Evolutionary conservation across 1,284 basidiomycete species (phyloP).

Genomic region (Peniophora sp.): DNA sequence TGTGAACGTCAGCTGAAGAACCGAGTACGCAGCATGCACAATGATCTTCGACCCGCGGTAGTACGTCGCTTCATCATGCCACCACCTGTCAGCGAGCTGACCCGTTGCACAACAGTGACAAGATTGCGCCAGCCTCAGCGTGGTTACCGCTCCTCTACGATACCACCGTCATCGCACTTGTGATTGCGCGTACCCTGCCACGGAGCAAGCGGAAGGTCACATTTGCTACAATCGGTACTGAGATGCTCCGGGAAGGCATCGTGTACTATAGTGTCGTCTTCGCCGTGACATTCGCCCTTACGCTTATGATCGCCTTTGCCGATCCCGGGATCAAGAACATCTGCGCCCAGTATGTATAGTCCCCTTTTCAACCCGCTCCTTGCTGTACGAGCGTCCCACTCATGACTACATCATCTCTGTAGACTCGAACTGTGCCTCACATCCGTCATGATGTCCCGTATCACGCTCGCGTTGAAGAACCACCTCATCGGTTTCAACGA

Average conservation of each 20-base stretch:
- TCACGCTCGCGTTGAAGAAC: slow-evolving; percentile 41
- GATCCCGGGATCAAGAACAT: slow-evolving; percentile 39
- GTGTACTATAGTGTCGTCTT: slow-evolving; percentile 53
- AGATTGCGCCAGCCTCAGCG: slow-evolving; percentile 37
- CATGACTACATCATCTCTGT: too few relatives aligned
- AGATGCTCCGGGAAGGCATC: slow-evolving; percentile 47
- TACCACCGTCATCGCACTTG: slow-evolving; percentile 39
- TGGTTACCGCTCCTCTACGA: slow-evolving; percentile 52
- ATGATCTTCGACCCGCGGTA: slow-evolving; percentile 33
- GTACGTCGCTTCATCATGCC: background rate
- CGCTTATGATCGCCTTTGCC: slow-evolving; percentile 41
- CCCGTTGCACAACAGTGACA: too few relatives aligned
- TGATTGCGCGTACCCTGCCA: slow-evolving; percentile 36
- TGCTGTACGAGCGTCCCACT: too few relatives aligned
- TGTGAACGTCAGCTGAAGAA: too few relatives aligned
- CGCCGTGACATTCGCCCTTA: slow-evolving; percentile 39
- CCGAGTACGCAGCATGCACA: slow-evolving; percentile 49
- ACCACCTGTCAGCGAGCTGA: too few relatives aligned
- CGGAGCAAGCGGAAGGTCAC: slow-evolving; percentile 28
- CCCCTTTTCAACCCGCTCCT: background rate
- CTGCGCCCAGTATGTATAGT: slow-evolving; percentile 33
- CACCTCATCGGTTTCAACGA: slow-evolving; percentile 4
- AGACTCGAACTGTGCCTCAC: slow-evolving; percentile 9
- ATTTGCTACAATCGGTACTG: slow-evolving; percentile 29
- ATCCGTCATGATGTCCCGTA: slow-evolving; percentile 47